Conservation (phyloP, 306 rosid species). For the Glycine latifolia region DNA sequence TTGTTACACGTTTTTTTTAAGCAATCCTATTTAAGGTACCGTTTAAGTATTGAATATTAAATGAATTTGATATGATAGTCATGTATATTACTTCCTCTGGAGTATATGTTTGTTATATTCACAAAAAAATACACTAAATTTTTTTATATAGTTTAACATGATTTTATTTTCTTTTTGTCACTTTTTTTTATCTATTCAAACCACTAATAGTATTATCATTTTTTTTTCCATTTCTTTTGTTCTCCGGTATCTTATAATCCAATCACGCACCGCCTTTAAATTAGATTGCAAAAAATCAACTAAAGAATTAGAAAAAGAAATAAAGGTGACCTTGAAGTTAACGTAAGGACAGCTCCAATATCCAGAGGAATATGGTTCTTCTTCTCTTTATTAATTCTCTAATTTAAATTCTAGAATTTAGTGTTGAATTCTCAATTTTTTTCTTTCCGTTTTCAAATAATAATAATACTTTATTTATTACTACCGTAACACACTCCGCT, state of each 20-base stretch:
- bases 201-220: no score
- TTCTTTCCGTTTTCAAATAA: neutral
- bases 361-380: neutral
- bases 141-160: neutral
- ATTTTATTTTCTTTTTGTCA: no score
- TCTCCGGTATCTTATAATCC: neutral
- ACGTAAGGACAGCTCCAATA: neutral
- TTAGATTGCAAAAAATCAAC: neutral
- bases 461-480: neutral
- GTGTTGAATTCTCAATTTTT: no score
- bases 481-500: slow-evolving; percentile 28
- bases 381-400: neutral
- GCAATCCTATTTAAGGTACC: no score
- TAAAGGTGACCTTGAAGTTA: neutral
- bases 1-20: no score
- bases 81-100: no score
- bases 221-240: no score
- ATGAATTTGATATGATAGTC: no score
- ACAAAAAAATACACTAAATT: no score
- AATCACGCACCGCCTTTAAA: neutral
- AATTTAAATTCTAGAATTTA: neutral
- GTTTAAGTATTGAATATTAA: no score
- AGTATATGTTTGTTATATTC: no score
- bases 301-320: neutral
- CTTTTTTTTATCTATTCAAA: no score